phyloP scores from a whole-genome alignment of 352 stramenopile species.

The Pythium periplocum region DNA sequence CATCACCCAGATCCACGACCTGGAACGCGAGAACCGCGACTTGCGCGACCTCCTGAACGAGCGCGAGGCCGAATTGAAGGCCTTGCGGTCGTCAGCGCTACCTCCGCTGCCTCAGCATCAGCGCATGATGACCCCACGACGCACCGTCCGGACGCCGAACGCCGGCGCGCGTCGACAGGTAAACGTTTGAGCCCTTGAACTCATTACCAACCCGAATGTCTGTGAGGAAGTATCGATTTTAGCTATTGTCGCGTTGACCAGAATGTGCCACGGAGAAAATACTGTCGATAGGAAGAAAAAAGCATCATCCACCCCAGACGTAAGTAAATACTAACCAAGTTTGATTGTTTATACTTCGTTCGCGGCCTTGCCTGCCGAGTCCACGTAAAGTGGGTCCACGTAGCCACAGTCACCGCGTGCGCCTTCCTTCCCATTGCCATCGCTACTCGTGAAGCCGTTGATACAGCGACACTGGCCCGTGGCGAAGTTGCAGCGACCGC shows the following conservation, averaged over 20 bases:
- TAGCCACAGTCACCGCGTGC: conserved; percentile 90
- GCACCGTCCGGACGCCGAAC: too few species aligned
- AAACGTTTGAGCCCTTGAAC: too few species aligned
- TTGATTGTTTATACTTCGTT: conserved; percentile 22
- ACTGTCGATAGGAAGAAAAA: too few species aligned
- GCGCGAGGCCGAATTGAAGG: conserved; percentile 32
- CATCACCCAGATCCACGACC: conserved; percentile 64
- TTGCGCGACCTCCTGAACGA: conserved; percentile 40
- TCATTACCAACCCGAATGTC: too few species aligned
- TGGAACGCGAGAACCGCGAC: conserved; percentile 60
- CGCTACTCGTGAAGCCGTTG: conserved; percentile 75
- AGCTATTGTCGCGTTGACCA: too few species aligned
- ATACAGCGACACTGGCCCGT: conserved; percentile 58
- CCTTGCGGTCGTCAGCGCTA: conserved; percentile 4
- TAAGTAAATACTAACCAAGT: too few species aligned
- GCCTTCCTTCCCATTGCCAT: conserved; percentile 75
- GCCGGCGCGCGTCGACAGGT: too few species aligned
- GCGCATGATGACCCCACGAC: too few species aligned
- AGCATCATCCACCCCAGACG: too few species aligned
- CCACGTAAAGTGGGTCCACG: conserved; percentile 65
- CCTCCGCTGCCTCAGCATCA: background rate
- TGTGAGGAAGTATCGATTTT: too few species aligned
- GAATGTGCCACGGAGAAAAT: too few species aligned
- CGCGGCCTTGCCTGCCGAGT: conserved; percentile 54
- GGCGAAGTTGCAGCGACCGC: conserved; percentile 39